These are phyloP conservation scores for Talaromyces liani DNA, from an alignment of 495 filamentous ascomycete genomes.

Conservation along the genomic window DNA sequence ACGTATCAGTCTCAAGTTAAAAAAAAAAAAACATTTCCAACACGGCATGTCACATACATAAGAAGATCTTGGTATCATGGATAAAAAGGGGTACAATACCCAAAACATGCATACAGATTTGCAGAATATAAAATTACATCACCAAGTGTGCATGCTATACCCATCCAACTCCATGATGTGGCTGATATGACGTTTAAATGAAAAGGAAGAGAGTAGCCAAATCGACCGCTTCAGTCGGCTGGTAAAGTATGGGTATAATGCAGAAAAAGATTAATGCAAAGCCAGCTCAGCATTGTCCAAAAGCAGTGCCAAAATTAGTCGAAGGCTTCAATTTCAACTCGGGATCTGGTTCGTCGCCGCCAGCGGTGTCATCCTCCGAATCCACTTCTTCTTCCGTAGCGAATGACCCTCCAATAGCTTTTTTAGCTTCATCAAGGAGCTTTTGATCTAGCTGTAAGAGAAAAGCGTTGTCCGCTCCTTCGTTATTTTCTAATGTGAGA, in stretches of 20 bases:
- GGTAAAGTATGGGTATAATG: conserved; percentile 10
- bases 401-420: conserved; percentile 16
- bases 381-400: conserved; percentile 17
- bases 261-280: conserved; percentile 11
- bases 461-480: conserved; percentile 34
- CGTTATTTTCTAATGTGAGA: conserved; percentile 35
- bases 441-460: conserved; percentile 35
- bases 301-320: conserved; percentile 55
- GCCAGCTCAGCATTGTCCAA: conserved; percentile 19
- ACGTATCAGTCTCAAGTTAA: not conserved
- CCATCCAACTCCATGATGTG: not conserved
- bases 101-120: not conserved
- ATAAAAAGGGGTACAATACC: not conserved
- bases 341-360: conserved; percentile 37
- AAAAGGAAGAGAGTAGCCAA: not conserved
- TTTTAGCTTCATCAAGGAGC: conserved; percentile 33
- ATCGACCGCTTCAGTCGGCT: not conserved
- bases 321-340: conserved; percentile 50
- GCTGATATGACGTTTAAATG: not conserved
- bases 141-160: not conserved
- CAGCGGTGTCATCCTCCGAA: conserved; percentile 10
- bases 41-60: not conserved
- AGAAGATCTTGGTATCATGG: not conserved
- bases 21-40: not conserved
- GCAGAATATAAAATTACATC: not conserved